Conservation (phyloP, 1,284 basidiomycete genomes). For the Pseudozyma thailandica region DNA sequence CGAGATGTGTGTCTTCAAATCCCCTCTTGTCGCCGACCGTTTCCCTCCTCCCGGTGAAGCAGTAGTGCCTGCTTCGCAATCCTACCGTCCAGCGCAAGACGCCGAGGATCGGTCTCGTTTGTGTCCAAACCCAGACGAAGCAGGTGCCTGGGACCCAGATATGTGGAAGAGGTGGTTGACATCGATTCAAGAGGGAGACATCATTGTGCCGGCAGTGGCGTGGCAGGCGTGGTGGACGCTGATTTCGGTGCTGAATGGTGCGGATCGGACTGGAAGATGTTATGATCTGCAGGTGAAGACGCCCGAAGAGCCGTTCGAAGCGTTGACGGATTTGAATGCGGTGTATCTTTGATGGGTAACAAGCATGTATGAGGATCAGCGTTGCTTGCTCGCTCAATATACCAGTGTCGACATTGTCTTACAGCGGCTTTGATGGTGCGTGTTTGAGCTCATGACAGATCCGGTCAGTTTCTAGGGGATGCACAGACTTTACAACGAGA, state of each 20-base stretch:
- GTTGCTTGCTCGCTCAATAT: constrained; percentile 2
- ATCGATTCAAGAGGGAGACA: constrained; percentile 51
- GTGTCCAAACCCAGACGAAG: constrained; percentile 56
- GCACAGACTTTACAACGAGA: no score
- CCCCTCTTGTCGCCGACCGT: constrained; percentile 50
- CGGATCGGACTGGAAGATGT: constrained; percentile 55
- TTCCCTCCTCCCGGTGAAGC: constrained; percentile 60
- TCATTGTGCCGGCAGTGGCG: constrained; percentile 57
- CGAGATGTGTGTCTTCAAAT: constrained; percentile 63
- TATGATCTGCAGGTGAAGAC: constrained; percentile 64
- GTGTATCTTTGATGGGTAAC: constrained; percentile 48
- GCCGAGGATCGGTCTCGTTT: constrained; percentile 36
- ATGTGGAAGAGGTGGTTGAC: constrained; percentile 58
- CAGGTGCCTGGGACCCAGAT: constrained; percentile 51
- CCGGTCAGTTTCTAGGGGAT: no score
- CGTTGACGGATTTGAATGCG: constrained; percentile 46
- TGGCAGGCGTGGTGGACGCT: constrained; percentile 67
- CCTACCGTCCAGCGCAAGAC: constrained; percentile 39
- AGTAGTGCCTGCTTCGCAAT: constrained; percentile 37
- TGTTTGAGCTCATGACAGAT: not conserved
- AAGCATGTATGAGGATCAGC: not conserved
- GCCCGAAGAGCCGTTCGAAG: constrained; percentile 54
- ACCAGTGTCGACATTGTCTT: not conserved
- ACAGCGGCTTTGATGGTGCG: no score
- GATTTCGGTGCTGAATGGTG: constrained; percentile 63